Base-by-base conservation (phyloP, 139 green algal genomes). In the Chlamydomonas incerta region DNA sequence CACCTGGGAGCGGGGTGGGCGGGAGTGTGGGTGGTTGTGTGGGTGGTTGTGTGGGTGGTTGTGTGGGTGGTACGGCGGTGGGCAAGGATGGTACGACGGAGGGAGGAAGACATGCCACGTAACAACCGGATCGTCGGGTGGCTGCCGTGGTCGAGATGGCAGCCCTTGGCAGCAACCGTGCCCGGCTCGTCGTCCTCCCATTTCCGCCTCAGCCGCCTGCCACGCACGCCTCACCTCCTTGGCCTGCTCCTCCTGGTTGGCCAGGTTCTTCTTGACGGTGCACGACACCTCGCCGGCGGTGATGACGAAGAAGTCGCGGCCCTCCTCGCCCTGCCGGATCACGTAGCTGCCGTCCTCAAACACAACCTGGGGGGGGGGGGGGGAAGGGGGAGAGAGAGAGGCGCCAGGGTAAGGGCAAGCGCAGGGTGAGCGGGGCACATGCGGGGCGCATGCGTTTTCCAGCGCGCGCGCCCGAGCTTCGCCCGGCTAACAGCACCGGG, bases 291-390 rank as follows among this genome's bases (percentile, higher is more conserved):
- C 87, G 20, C 90, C 91, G 3, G 6, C 17, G 37, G 82, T 20
- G 37, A 87, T 85, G 75, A 93, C 75, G 73, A 86, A 91, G 72
- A 93, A 90, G 74, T 83, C 63, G 65, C 84, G 52, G 5, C 92
- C 90, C 35, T 91, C 77, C 28, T 93, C 88, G 46, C 90, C 93
- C 77, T 93, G 88, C 33, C 86, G 81, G 47, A 93, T 89, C 60
- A 94, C 87, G 68, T 89, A 80, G 69, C 94, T 76, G 23, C 92
- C 92, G n/a, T 91, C 80, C 55, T 91, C 60, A n/a, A 93, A 92
- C 14, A 41, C 72, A 33, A 85, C 72, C 80, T 83, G 66, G 46
- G 14, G 9, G 50, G 9, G 62, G 74, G 23, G 72, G 6, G 29
- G 46, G 72, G 28, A 14, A 1, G 31, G 14, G 67, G 33, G 17